Percentiles rank a stretch among this genome's conserved stretches.
Conservation (phyloP, 768 basidiomycete species). For the Lactarius tabidus region DNA sequence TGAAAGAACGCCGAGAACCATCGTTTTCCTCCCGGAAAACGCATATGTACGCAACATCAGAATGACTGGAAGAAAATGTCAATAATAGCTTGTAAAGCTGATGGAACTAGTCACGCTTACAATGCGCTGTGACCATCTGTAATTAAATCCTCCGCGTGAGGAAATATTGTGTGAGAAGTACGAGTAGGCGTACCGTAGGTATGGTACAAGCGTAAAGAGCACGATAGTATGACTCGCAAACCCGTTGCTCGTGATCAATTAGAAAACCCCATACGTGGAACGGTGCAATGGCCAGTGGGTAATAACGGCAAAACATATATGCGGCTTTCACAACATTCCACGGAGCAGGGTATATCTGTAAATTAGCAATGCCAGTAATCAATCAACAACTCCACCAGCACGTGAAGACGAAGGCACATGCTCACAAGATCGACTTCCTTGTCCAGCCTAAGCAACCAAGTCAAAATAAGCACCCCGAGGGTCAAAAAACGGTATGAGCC, state of each 20-base stretch:
- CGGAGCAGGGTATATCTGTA: conserved; percentile 17
- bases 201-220: conserved; percentile 13
- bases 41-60: conserved; percentile 25
- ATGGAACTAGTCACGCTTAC: background rate
- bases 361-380: background rate
- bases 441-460: conserved; percentile 11
- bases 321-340: conserved; percentile 20
- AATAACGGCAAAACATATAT: conserved; percentile 23
- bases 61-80: conserved; percentile 9
- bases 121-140: conserved; percentile 18
- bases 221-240: conserved; percentile 8
- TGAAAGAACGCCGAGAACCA: conserved; percentile 8
- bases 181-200: conserved; percentile 12
- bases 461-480: background rate
- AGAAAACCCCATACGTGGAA: conserved; percentile 20
- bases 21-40: conserved; percentile 12
- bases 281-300: conserved; percentile 13
- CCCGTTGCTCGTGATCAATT: background rate
- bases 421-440: conserved; percentile 17
- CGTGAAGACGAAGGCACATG: too few relatives aligned
- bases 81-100: background rate
- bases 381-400: background rate
- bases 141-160: background rate
- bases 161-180: background rate
- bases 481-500: background rate